These are phyloP conservation scores for Ophiostoma himal-ulmi DNA, from an alignment of 2,329 filamentous ascomycete genomes.

Conservation along the genomic window DNA sequence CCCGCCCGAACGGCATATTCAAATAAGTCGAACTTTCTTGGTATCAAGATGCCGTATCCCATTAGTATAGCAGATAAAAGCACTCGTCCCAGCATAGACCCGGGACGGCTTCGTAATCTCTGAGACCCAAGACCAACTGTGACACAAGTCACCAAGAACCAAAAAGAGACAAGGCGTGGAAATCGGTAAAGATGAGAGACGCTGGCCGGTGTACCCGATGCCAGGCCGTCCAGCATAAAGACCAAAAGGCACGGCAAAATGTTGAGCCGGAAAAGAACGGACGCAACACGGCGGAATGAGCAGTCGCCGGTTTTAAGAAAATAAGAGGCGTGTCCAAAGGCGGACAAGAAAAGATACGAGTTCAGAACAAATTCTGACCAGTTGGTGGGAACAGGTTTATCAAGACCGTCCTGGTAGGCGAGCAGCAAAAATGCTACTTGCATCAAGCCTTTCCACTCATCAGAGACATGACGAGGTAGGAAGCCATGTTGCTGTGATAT, in stretches of 20 bases:
- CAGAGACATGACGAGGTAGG: slow-evolving; percentile 50
- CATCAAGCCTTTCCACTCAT: slow-evolving; percentile 65
- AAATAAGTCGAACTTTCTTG: slow-evolving; percentile 14
- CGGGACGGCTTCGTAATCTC: slow-evolving; percentile 38
- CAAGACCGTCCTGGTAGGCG: slow-evolving; percentile 50
- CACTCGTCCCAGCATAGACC: slow-evolving; percentile 20
- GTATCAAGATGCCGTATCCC: slow-evolving; percentile 14
- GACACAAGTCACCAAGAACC: slow-evolving; percentile 53
- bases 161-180: slow-evolving; percentile 53
- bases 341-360: slow-evolving; percentile 57
- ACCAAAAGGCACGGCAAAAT: slow-evolving; percentile 48
- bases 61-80: slow-evolving; percentile 13
- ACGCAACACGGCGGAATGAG: slow-evolving; percentile 46
- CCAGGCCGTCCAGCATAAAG: slow-evolving; percentile 42
- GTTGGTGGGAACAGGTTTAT: slow-evolving; percentile 48
- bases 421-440: slow-evolving; percentile 47
- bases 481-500: slow-evolving; percentile 30
- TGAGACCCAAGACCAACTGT: slow-evolving; percentile 42
- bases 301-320: slow-evolving; percentile 53
- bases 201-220: slow-evolving; percentile 43
- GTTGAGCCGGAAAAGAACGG: slow-evolving; percentile 53
- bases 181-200: slow-evolving; percentile 48
- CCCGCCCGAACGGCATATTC: slow-evolving; percentile 10
- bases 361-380: slow-evolving; percentile 50
- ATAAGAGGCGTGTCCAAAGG: slow-evolving; percentile 56